Evolutionary conservation across 2,329 filamentous ascomycete genomes (phyloP).

Genomic region (Fusarium napiforme): DNA sequence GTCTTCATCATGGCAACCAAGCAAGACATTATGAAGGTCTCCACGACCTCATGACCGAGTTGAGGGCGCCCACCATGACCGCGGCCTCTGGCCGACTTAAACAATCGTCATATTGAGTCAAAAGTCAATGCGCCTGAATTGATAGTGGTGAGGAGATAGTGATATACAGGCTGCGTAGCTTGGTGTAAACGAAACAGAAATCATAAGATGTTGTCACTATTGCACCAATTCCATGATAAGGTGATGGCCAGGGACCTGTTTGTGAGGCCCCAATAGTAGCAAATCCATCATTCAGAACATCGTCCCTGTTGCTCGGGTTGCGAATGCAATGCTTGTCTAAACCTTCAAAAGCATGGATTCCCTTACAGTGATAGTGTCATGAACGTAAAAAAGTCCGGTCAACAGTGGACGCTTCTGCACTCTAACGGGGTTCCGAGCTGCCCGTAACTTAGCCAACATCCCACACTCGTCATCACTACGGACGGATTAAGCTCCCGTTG

Average conservation of each 20-base stretch:
- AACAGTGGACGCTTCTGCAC: constrained; percentile 37
- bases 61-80: constrained; percentile 15
- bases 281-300: constrained; percentile 6
- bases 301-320: constrained; percentile 22
- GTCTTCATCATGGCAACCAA: constrained; percentile 19
- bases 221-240: constrained; percentile 21
- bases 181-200: constrained; percentile 27
- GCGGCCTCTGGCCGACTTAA: constrained; percentile 27
- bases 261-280: constrained; percentile 27
- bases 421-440: constrained; percentile 34
- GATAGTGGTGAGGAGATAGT: constrained; percentile 12
- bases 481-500: constrained; percentile 21
- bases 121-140: constrained; percentile 7
- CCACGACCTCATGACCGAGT: background rate
- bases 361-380: constrained; percentile 19
- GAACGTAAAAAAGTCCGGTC: constrained; percentile 4
- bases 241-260: constrained; percentile 8
- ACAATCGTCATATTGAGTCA: constrained; percentile 28
- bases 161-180: background rate
- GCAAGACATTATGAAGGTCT: constrained; percentile 11
- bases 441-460: constrained; percentile 39
- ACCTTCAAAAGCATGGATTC: constrained; percentile 35
- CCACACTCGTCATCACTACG: constrained; percentile 32
- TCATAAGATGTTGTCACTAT: constrained; percentile 29
- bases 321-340: constrained; percentile 26